Conservation (phyloP, 2,329 filamentous ascomycete species). For the Diaporthe capsici region DNA sequence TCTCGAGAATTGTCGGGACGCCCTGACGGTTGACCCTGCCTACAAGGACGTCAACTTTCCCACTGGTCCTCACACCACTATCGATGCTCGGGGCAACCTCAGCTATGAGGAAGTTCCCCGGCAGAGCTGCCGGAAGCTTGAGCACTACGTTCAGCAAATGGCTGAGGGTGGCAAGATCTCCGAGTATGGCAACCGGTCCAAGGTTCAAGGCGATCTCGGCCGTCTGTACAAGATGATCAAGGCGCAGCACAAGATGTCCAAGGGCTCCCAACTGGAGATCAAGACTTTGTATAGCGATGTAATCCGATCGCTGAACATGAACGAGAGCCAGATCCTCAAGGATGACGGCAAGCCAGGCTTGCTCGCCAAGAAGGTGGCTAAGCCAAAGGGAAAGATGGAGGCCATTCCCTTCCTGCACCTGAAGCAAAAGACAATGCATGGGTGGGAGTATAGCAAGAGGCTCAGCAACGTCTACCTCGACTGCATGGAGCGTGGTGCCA, state of each 20-base stretch:
- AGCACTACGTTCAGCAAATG: conserved; percentile 99
- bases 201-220: conserved; percentile 95
- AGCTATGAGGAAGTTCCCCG: conserved; percentile 91
- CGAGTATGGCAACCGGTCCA: conserved; percentile 97
- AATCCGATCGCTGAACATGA: conserved; percentile 95
- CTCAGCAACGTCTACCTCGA: conserved; percentile 94
- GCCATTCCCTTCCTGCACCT: conserved; percentile 98
- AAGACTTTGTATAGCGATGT: conserved; percentile 96
- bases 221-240: conserved; percentile 99
- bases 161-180: conserved; percentile 98
- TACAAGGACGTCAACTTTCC: conserved; percentile 97
- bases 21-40: conserved; percentile 84
- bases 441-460: conserved; percentile 99
- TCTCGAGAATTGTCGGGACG: conserved; percentile 97
- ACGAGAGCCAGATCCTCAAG: conserved; percentile 94
- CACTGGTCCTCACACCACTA: conserved; percentile 91
- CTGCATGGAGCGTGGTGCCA: conserved; percentile 89
- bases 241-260: conserved; percentile 97
- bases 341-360: conserved; percentile 78
- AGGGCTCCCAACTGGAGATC: conserved; percentile 96
- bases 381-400: conserved; percentile 90
- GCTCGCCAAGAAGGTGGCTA: conserved; percentile 68
- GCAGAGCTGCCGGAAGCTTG: conserved; percentile 92
- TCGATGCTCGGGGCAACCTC: conserved; percentile 92
- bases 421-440: conserved; percentile 92